These are phyloP conservation scores for Trypanosoma mega DNA, from an alignment of 208 protist genomes.

Conservation along the genomic window DNA sequence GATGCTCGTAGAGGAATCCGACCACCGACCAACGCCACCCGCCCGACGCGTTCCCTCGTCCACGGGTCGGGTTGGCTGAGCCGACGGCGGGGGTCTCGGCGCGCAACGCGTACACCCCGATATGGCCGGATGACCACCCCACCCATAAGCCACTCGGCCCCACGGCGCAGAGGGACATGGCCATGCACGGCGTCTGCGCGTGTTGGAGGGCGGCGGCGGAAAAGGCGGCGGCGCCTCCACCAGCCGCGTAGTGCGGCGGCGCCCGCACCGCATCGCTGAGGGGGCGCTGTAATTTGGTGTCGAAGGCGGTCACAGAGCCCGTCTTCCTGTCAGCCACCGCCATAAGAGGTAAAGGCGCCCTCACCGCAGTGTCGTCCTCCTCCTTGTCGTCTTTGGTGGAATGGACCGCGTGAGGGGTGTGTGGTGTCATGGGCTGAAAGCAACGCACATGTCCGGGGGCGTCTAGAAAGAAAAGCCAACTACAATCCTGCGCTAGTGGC, in stretches of 20 bases:
- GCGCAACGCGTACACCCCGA: constrained; percentile 14
- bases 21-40: background rate
- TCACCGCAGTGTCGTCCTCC: background rate
- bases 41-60: background rate
- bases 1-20: constrained; percentile 9
- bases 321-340: constrained; percentile 16
- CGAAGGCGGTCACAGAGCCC: constrained; percentile 4
- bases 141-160: constrained; percentile 5
- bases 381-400: background rate
- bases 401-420: background rate
- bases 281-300: constrained; percentile 10
- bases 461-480: constrained; percentile 17
- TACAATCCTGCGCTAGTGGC: constrained; percentile 11
- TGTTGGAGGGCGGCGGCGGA: constrained; percentile 6
- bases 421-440: constrained; percentile 5
- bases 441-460: constrained; percentile 6
- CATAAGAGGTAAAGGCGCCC: constrained; percentile 8
- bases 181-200: constrained; percentile 1
- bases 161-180: constrained; percentile 9
- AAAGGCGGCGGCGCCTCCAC: background rate
- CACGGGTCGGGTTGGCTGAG: background rate
- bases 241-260: background rate
- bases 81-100: background rate
- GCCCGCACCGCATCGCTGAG: constrained; percentile 8
- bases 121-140: constrained; percentile 18